phyloP scores from a whole-genome alignment of 2,329 filamentous ascomycete species.

The Epichloe typhina region DNA sequence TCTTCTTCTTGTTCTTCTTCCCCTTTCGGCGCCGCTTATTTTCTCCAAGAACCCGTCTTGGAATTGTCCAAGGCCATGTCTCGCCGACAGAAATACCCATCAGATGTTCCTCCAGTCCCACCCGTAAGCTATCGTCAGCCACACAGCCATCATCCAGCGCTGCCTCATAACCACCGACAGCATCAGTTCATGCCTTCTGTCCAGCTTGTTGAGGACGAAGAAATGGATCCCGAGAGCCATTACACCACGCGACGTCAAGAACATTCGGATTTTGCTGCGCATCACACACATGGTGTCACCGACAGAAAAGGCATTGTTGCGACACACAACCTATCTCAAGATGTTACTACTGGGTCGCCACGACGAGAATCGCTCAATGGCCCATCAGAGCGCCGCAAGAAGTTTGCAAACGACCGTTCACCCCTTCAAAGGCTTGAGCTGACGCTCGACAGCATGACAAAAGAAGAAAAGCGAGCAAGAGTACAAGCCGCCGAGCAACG shows the following conservation, averaged over 20 bases:
- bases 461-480: constrained; percentile 83
- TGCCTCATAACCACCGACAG: constrained; percentile 12
- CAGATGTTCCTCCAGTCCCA: constrained; percentile 45
- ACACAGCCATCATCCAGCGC: constrained; percentile 18
- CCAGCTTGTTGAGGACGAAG: constrained; percentile 5
- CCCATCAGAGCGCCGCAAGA: constrained; percentile 34
- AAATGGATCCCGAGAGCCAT: constrained; percentile 15
- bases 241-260: constrained; percentile 11
- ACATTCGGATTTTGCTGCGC: constrained; percentile 2
- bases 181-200: not conserved
- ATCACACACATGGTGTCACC: constrained; percentile 10
- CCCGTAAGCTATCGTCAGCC: constrained; percentile 44
- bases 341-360: constrained; percentile 13
- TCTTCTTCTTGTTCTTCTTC: not conserved
- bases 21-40: not conserved
- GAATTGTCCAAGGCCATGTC: constrained; percentile 11
- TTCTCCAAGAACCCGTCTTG: constrained; percentile 23
- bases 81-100: constrained; percentile 5
- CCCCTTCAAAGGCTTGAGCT: constrained; percentile 88
- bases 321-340: constrained; percentile 7
- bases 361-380: constrained; percentile 26
- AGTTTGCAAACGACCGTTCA: constrained; percentile 69
- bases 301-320: constrained; percentile 11
- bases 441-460: constrained; percentile 83
- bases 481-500: constrained; percentile 70